These are phyloP conservation scores for Arachnopeziza araneosa DNA, from an alignment of 2,329 filamentous ascomycete genomes.

Conservation along the genomic window DNA sequence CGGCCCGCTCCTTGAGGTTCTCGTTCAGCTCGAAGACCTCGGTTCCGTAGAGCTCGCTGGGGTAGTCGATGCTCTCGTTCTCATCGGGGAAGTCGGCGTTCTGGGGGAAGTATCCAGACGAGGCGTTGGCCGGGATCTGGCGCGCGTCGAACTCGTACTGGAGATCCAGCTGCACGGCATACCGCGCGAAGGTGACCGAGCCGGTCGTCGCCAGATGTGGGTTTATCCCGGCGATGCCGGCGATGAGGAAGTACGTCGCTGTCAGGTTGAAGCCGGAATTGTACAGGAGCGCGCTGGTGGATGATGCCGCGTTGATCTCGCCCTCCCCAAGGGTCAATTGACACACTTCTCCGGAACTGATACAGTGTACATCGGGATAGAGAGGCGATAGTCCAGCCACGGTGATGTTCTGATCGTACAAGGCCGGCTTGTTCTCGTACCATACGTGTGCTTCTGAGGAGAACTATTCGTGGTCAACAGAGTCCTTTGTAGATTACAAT, in stretches of 20 bases:
- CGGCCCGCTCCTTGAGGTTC: slow-evolving; percentile 47
- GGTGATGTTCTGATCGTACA: neutral
- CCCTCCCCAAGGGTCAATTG: slow-evolving; percentile 5
- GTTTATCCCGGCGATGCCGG: slow-evolving; percentile 67
- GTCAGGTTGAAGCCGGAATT: slow-evolving; percentile 57
- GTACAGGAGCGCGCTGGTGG: slow-evolving; percentile 54
- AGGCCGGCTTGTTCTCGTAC: neutral
- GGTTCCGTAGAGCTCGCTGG: slow-evolving; percentile 54
- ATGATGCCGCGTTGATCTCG: slow-evolving; percentile 70
- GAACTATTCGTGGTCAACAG: neutral
- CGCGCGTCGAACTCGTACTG: slow-evolving; percentile 69
- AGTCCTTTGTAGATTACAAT: neutral
- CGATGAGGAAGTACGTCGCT: slow-evolving; percentile 62
- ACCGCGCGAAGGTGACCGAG: slow-evolving; percentile 59
- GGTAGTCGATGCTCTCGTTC: slow-evolving; percentile 39
- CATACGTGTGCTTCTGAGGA: slow-evolving; percentile 1
- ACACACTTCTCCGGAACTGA: neutral
- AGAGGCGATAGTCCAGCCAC: slow-evolving; percentile 2
- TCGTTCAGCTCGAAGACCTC: slow-evolving; percentile 61
- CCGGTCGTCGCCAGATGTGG: slow-evolving; percentile 61
- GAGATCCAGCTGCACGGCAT: slow-evolving; percentile 64
- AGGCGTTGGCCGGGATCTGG: slow-evolving; percentile 57
- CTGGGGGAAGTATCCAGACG: slow-evolving; percentile 62
- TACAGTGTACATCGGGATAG: slow-evolving; percentile 1
- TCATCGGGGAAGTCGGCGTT: slow-evolving; percentile 43